Conservation (phyloP, 345 rosid genomes). For the Eucalyptus sp. region DNA sequence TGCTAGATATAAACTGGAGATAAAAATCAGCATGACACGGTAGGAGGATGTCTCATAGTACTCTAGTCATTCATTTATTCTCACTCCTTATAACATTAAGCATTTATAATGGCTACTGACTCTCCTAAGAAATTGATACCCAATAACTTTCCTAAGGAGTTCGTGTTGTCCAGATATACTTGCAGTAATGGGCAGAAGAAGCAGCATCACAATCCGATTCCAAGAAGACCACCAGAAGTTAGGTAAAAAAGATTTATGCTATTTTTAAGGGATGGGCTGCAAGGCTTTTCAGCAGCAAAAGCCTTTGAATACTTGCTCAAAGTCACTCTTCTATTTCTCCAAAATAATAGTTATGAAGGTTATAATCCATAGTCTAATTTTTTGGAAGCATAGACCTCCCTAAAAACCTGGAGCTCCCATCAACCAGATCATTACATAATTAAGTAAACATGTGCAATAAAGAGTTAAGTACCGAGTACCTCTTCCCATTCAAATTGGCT, state of each 20-base stretch:
- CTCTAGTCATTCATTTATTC: background rate
- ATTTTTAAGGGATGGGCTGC: background rate
- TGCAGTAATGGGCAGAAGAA: background rate
- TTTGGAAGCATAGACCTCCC: background rate
- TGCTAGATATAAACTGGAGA: background rate
- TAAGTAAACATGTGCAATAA: background rate
- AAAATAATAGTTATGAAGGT: background rate
- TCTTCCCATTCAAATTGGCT: conserved; percentile 19
- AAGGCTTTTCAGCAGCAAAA: background rate
- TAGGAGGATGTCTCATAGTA: background rate
- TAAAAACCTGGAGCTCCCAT: background rate
- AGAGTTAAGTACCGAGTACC: conserved; percentile 12
- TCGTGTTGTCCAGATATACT: background rate
- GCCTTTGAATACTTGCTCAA: background rate
- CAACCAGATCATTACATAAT: background rate
- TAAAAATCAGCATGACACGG: background rate
- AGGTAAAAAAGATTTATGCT: background rate
- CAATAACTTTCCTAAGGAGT: background rate
- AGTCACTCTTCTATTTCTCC: background rate
- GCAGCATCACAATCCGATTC: background rate
- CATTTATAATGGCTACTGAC: background rate
- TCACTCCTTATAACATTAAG: background rate
- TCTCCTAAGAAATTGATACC: background rate
- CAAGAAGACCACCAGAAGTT: background rate
- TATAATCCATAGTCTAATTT: background rate